Percentiles rank a stretch among this genome's conserved stretches.
Conservation (phyloP, 169 alveolate genomes). For the Plasmodium gonderi region DNA sequence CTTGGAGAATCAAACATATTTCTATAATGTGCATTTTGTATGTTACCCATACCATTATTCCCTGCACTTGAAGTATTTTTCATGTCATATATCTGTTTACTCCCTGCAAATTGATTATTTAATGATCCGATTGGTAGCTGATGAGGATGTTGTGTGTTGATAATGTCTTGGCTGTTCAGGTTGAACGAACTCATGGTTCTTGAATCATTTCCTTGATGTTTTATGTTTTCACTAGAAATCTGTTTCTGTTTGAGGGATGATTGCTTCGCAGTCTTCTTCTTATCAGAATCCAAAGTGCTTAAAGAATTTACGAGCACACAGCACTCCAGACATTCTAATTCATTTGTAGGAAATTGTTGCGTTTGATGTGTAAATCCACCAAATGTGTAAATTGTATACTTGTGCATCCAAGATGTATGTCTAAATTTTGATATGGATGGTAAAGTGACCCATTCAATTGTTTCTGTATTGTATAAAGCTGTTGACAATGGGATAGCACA, state of each 20-base stretch:
- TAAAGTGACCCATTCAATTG: slow-evolving; percentile 94
- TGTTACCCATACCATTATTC: not conserved
- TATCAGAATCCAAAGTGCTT: slow-evolving; percentile 40
- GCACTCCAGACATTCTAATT: slow-evolving; percentile 85
- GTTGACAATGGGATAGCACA: slow-evolving; percentile 88
- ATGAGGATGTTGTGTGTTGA: slow-evolving; percentile 3
- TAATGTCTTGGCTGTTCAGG: slow-evolving; percentile 47
- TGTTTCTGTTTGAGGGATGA: slow-evolving; percentile 63
- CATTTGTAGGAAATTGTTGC: slow-evolving; percentile 93
- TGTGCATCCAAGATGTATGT: slow-evolving; percentile 93
- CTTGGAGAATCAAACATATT: slow-evolving; percentile 47
- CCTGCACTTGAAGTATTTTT: not conserved
- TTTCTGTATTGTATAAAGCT: slow-evolving; percentile 96
- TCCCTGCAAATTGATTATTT: slow-evolving; percentile 11
- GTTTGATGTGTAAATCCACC: slow-evolving; percentile 97
- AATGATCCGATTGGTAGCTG: not conserved
- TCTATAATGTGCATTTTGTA: slow-evolving; percentile 11
- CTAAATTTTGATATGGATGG: slow-evolving; percentile 93
- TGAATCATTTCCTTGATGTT: not conserved
- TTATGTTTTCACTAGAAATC: slow-evolving; percentile 7
- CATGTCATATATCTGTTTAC: not conserved
- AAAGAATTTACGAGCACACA: slow-evolving; percentile 37
- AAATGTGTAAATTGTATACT: slow-evolving; percentile 91
- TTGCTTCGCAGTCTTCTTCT: slow-evolving; percentile 32
- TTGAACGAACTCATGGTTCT: slow-evolving; percentile 21